A percentile compares a stretch with the other conserved stretches of the same genome.
Evolutionary conservation across 1,284 basidiomycete species (phyloP).

Genomic region (Apiotrichum veenhuisii): DNA sequence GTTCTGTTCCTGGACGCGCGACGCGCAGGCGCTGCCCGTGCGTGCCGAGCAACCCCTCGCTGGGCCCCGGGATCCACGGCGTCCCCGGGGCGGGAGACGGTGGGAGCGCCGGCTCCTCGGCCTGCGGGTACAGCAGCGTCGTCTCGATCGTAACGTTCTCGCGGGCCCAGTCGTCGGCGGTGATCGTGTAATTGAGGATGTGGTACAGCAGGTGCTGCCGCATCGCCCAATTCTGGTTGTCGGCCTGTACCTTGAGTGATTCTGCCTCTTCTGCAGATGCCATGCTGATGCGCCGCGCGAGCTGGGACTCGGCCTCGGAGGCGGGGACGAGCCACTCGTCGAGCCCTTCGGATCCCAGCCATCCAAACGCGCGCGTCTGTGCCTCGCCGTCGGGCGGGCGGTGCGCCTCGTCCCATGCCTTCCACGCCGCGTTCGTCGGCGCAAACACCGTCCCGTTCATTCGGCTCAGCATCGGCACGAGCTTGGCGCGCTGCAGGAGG

Average conservation of each 20-base stretch:
- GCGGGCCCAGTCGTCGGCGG: slow-evolving; percentile 25
- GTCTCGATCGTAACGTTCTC: slow-evolving; percentile 47
- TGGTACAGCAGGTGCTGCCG: slow-evolving; percentile 94
- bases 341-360: slow-evolving; percentile 33
- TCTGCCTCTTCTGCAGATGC: slow-evolving; percentile 31
- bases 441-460: slow-evolving; percentile 86
- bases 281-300: background rate
- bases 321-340: slow-evolving; percentile 28
- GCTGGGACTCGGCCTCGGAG: background rate
- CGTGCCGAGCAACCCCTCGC: slow-evolving; percentile 68
- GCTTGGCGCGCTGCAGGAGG: slow-evolving; percentile 77
- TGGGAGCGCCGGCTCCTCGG: slow-evolving; percentile 56
- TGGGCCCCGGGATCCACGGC: slow-evolving; percentile 77
- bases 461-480: slow-evolving; percentile 86
- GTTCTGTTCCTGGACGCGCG: slow-evolving; percentile 46
- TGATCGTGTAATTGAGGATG: slow-evolving; percentile 77
- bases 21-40: slow-evolving; percentile 77
- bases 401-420: slow-evolving; percentile 40
- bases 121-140: slow-evolving; percentile 67
- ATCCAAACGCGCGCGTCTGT: slow-evolving; percentile 15
- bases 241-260: slow-evolving; percentile 39
- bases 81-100: slow-evolving; percentile 66
- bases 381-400: slow-evolving; percentile 14
- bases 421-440: slow-evolving; percentile 87
- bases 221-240: slow-evolving; percentile 69